phyloP scores from a whole-genome alignment of 805 yeast genomes.

The Wickerhamomyces subpelliculosus region DNA sequence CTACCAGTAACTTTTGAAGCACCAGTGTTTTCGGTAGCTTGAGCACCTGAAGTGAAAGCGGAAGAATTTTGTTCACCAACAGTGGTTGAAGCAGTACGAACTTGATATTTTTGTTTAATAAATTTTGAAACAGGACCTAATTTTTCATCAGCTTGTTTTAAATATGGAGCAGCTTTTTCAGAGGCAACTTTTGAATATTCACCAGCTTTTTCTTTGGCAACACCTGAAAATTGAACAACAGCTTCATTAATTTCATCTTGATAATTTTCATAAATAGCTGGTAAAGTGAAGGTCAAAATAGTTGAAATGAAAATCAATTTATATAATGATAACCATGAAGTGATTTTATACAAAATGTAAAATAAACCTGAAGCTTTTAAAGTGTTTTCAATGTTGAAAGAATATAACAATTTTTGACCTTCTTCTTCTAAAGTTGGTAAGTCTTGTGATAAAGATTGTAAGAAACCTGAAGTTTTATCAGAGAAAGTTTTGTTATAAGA shows the following conservation, averaged over 20 bases:
- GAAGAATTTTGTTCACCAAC: constrained; percentile 29
- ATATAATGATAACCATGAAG: constrained; percentile 71
- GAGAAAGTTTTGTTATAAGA: constrained; percentile 36
- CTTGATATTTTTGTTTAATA: constrained; percentile 43
- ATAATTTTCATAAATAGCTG: constrained; percentile 66
- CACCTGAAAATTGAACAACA: constrained; percentile 36
- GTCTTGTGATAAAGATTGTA: constrained; percentile 37
- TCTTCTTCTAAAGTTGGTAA: constrained; percentile 45
- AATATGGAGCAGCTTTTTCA: constrained; percentile 52
- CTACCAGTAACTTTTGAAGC: background rate
- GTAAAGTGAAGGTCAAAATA: constrained; percentile 63
- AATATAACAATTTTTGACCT: constrained; percentile 51
- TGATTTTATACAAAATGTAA: constrained; percentile 62
- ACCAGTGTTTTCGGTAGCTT: constrained; percentile 40
- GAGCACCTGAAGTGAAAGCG: constrained; percentile 7
- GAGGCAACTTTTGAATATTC: constrained; percentile 40
- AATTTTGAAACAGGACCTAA: constrained; percentile 62
- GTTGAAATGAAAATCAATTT: constrained; percentile 52
- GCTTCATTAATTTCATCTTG: constrained; percentile 71
- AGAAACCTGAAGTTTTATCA: constrained; percentile 29
- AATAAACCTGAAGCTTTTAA: constrained; percentile 62
- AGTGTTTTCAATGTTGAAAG: constrained; percentile 67
- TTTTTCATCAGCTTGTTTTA: constrained; percentile 49
- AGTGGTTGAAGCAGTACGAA: constrained; percentile 68
- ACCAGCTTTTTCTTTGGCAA: constrained; percentile 45